Evolutionary conservation across 148 eudicot genomes (phyloP), one percentile per base, ranked within the genome.

Genomic region (Cornus suecica): DNA sequence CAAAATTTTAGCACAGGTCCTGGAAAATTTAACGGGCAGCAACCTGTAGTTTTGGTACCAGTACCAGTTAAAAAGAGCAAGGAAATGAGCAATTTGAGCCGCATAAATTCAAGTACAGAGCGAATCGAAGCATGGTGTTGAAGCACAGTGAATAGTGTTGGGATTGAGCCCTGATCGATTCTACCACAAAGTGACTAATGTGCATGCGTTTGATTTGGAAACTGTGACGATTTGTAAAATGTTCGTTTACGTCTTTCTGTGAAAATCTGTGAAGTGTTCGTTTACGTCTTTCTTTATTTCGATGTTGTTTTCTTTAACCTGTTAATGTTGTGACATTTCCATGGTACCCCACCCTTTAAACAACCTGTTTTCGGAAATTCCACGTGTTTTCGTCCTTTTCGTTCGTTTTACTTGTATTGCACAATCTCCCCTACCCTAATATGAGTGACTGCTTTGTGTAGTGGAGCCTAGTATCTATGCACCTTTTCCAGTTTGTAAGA

Each of bases 71-170:
- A 84, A 60, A 88, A 80, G 79, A 81, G 82, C 68, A 90, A 84
- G 71, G 87, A 80, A 66, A 27, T 77, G 51, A 86, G 89, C 89
- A 90, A 86, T 60, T 71, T 87, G 78, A 83, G 88, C 87, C 79
- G 83, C 56, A 77, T 86, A 52, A 83, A 77, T 56, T 81, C 93
- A 10, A 85, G 86, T 79, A 77, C 82, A 22, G 88, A 89, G 74
- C 84, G 84, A 26, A 79, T 83, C 29, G 95, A 91, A 83, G 93
- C 92, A 51, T 93, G 97, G 97, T 76, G 94, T 23, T 90, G 80
- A 89, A 82, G 30, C 52, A 23, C 42, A 51, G 60, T 16, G 18
- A 8, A 72, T 24, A 29, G 14, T 52, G 66, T 74, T 28, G 64
- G 13, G n/a, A n/a, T n/a, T n/a, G n/a, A n/a, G n/a, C 29, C 76